Conservation (phyloP, 148 eudicot genomes). For the Cornus florida region DNA sequence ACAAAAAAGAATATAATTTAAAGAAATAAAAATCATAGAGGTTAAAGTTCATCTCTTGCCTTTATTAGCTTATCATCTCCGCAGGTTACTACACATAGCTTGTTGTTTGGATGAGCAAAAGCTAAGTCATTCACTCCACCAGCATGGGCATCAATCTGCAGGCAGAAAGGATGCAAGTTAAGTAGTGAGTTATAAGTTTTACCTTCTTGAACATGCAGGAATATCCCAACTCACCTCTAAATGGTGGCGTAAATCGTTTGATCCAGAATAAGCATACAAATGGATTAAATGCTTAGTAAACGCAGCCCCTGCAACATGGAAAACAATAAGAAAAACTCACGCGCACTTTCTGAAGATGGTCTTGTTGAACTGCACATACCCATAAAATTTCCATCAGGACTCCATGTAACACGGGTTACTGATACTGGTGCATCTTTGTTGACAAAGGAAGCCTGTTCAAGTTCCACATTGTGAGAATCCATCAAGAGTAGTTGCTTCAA, state of each 20-base stretch:
- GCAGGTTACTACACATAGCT: slow-evolving; percentile 78
- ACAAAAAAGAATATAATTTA: background rate
- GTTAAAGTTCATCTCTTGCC: slow-evolving; percentile 32
- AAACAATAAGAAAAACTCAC: background rate
- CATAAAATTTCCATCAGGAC: slow-evolving; percentile 73
- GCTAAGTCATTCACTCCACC: slow-evolving; percentile 94
- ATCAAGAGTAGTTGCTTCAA: background rate
- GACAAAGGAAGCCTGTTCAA: slow-evolving; percentile 56
- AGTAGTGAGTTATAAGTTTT: background rate
- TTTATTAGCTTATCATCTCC: slow-evolving; percentile 91
- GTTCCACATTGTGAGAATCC: slow-evolving; percentile 17
- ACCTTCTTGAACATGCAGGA: slow-evolving; percentile 7
- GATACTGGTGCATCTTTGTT: slow-evolving; percentile 52
- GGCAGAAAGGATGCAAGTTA: slow-evolving; percentile 13
- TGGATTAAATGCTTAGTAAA: slow-evolving; percentile 78
- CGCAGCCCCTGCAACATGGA: slow-evolving; percentile 74
- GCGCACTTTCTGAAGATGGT: background rate
- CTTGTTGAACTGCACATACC: slow-evolving; percentile 41
- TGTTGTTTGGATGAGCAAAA: slow-evolving; percentile 84
- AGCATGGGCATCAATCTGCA: slow-evolving; percentile 79
- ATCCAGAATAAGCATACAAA: slow-evolving; percentile 65
- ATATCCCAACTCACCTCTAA: slow-evolving; percentile 51
- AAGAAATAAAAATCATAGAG: background rate
- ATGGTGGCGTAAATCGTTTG: slow-evolving; percentile 77
- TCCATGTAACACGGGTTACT: slow-evolving; percentile 81